Evolutionary conservation across 805 yeast species (phyloP).

Genomic region (Ogataea paradorogensis): DNA sequence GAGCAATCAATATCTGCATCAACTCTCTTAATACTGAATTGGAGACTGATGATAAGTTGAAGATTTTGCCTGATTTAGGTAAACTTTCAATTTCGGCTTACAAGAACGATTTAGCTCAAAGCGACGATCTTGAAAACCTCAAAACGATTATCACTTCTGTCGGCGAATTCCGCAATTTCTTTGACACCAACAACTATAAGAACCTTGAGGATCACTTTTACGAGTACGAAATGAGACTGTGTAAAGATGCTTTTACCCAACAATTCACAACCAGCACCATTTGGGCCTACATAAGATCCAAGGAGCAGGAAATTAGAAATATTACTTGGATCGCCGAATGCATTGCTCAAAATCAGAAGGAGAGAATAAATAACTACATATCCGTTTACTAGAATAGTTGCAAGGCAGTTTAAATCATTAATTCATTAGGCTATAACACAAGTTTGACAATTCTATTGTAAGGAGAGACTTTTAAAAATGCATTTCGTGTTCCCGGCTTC

Average conservation of each 20-base stretch:
- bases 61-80: slow-evolving; percentile 81
- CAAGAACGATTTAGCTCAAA: slow-evolving; percentile 62
- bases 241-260: slow-evolving; percentile 92
- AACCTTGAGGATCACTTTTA: slow-evolving; percentile 93
- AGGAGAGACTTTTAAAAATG: slow-evolving; percentile 50
- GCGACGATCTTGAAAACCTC: slow-evolving; percentile 85
- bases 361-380: slow-evolving; percentile 86
- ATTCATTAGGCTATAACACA: slow-evolving; percentile 37
- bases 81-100: slow-evolving; percentile 65
- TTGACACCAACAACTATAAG: slow-evolving; percentile 48
- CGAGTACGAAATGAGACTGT: slow-evolving; percentile 84
- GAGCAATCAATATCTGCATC: slow-evolving; percentile 86
- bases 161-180: slow-evolving; percentile 62
- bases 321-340: slow-evolving; percentile 99
- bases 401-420: slow-evolving; percentile 3
- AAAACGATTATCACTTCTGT: slow-evolving; percentile 60
- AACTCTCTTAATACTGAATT: slow-evolving; percentile 86
- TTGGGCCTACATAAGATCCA: slow-evolving; percentile 96
- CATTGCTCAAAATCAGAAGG: slow-evolving; percentile 97
- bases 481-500: slow-evolving; percentile 51
- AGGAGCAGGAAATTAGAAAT: slow-evolving; percentile 95
- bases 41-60: slow-evolving; percentile 64
- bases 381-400: slow-evolving; percentile 58
- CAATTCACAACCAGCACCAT: slow-evolving; percentile 87
- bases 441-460: slow-evolving; percentile 57